These are phyloP conservation scores for Myxozyma kluyveri DNA, from an alignment of 805 yeast genomes.

Conservation along the genomic window DNA sequence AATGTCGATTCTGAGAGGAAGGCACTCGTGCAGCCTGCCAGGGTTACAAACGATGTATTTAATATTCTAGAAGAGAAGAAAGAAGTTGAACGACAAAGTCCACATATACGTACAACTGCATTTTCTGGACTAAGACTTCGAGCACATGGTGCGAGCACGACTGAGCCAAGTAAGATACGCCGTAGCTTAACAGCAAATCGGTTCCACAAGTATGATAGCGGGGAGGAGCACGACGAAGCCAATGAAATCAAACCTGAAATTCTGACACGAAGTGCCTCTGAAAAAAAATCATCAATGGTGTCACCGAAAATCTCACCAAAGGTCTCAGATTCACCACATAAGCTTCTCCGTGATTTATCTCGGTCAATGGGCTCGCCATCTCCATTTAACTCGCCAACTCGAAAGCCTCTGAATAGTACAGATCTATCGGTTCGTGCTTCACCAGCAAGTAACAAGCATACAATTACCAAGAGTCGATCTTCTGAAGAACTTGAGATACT, in stretches of 20 bases:
- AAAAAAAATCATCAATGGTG: background rate
- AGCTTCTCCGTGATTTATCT: conserved; percentile 7
- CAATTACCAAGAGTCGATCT: background rate
- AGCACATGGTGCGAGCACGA: too few species aligned
- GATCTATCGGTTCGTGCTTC: too few species aligned
- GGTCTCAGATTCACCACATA: conserved; percentile 2
- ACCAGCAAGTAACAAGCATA: background rate
- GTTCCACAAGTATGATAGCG: too few species aligned
- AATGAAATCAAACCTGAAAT: background rate
- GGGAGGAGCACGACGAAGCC: background rate
- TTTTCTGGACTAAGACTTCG: too few species aligned
- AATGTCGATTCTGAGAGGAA: too few species aligned
- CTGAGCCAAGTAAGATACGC: too few species aligned
- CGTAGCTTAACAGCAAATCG: too few species aligned
- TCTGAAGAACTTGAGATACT: background rate
- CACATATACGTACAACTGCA: too few species aligned
- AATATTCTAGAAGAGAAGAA: too few species aligned
- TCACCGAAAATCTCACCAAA: background rate
- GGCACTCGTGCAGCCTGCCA: too few species aligned
- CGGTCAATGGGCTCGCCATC: conserved; percentile 5
- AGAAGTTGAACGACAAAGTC: too few species aligned
- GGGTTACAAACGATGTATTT: too few species aligned
- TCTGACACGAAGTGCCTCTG: background rate
- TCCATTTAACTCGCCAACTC: background rate
- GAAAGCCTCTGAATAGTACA: background rate